These are phyloP conservation scores for Yueomyces sinensis DNA, from an alignment of 805 yeast species.

Conservation along the genomic window DNA sequence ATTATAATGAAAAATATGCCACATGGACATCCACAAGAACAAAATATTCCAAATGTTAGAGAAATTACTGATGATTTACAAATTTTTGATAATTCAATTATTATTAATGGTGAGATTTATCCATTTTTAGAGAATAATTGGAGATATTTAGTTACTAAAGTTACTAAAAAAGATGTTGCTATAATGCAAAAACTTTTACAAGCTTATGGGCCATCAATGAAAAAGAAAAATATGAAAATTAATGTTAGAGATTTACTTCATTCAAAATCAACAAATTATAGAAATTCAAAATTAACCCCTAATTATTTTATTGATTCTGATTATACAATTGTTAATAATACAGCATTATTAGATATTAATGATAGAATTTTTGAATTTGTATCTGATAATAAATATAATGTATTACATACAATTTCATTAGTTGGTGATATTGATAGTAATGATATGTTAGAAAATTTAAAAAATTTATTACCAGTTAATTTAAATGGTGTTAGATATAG, in stretches of 20 bases:
- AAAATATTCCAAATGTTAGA: conserved; percentile 9
- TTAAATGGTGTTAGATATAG: conserved; percentile 28
- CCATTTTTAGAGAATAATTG: conserved; percentile 36
- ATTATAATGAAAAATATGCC: conserved; percentile 5
- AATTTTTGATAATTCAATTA: conserved; percentile 35
- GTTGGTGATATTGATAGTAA: conserved; percentile 41
- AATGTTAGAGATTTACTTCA: conserved; percentile 21
- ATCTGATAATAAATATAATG: conserved; percentile 10
- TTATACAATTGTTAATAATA: conserved; percentile 19
- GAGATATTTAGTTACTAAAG: conserved; percentile 40
- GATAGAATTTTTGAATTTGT: conserved; percentile 13
- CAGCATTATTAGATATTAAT: conserved; percentile 8
- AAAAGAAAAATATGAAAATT: background rate
- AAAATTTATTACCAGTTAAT: conserved; percentile 13
- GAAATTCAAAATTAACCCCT: conserved; percentile 43
- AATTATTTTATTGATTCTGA: conserved; percentile 24
- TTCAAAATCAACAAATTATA: conserved; percentile 18
- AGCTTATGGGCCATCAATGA: conserved; percentile 1
- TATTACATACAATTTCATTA: conserved; percentile 33
- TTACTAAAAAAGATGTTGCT: conserved; percentile 39
- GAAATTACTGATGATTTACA: conserved; percentile 27
- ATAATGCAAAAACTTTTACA: conserved; percentile 12
- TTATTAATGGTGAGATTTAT: conserved; percentile 62
- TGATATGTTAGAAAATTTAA: conserved; percentile 33
- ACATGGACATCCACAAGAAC: conserved; percentile 1